phyloP scores from a whole-genome alignment of 1,139 yeast genomes.

The Tardiomyces blankii region DNA sequence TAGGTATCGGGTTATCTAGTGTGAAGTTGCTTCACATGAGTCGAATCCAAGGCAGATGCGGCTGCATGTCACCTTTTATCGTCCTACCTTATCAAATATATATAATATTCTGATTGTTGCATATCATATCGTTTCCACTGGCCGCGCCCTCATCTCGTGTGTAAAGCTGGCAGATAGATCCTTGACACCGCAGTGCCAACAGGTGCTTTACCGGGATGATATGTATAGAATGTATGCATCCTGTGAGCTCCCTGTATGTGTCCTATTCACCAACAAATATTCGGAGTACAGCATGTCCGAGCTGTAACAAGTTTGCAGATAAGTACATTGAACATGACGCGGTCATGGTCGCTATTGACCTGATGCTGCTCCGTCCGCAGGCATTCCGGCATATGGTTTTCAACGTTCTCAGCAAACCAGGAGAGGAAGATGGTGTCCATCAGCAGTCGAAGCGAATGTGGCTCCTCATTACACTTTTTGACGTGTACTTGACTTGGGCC shows the following conservation, averaged over 20 bases:
- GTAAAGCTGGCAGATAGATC: no score
- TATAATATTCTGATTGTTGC: no score
- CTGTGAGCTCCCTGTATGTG: constrained; percentile 55
- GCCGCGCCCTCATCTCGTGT: no score
- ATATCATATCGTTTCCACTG: no score
- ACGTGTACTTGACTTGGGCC: constrained; percentile 89
- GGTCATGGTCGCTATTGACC: constrained; percentile 73
- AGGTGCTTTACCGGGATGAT: constrained; percentile 39
- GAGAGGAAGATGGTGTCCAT: constrained; percentile 4
- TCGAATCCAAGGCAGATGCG: no score
- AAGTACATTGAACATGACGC: constrained; percentile 86
- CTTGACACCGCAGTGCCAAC: no score
- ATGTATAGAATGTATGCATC: constrained; percentile 75
- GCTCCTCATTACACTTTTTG: constrained; percentile 63
- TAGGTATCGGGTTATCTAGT: no score
- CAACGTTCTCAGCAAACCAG: constrained; percentile 40
- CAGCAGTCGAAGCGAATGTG: constrained; percentile 36
- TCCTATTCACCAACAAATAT: constrained; percentile 71
- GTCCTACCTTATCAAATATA: no score
- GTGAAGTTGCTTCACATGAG: no score
- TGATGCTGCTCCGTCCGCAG: constrained; percentile 70
- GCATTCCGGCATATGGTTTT: constrained; percentile 86
- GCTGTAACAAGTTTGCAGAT: constrained; percentile 70
- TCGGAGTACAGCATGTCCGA: constrained; percentile 64
- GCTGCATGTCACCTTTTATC: no score